A percentile compares a stretch with the other conserved stretches of the same genome.
Evolutionary conservation across 352 stramenopile genomes (phyloP).

Genomic region (Phytophthora quininea): DNA sequence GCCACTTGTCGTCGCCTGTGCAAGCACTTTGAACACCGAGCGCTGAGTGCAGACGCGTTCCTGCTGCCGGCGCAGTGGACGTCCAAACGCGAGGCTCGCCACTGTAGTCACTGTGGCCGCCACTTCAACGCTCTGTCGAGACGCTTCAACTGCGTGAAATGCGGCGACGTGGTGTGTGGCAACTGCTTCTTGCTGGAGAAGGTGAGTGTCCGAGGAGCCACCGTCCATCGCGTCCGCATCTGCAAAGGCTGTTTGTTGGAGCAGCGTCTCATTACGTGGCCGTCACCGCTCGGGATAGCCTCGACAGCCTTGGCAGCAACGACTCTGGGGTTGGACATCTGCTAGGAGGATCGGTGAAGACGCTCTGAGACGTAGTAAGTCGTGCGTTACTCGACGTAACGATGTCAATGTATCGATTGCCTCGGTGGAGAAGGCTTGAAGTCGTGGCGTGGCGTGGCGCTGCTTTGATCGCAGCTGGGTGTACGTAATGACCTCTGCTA

Average conservation of each 20-base stretch:
- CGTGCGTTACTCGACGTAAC: neutral
- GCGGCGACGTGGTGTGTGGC: constrained; percentile 33
- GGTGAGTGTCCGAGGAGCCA: constrained; percentile 45
- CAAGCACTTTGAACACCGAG: constrained; percentile 42
- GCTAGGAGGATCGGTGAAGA: constrained; percentile 8
- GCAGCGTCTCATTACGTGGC: constrained; percentile 16
- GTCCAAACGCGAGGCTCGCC: constrained; percentile 26
- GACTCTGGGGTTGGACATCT: constrained; percentile 29
- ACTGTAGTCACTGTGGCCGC: constrained; percentile 31
- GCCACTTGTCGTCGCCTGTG: constrained; percentile 48
- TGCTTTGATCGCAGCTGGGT: neutral
- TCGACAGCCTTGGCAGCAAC: constrained; percentile 30
- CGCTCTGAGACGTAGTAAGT: neutral
- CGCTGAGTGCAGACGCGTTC: constrained; percentile 46
- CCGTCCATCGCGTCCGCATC: constrained; percentile 38
- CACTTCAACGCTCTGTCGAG: constrained; percentile 37
- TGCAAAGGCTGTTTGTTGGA: constrained; percentile 30
- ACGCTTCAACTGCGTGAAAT: constrained; percentile 35
- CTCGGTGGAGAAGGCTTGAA: neutral
- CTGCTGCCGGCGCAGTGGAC: constrained; percentile 31
- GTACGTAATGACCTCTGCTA: neutral
- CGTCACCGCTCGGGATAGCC: constrained; percentile 18
- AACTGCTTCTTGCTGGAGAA: constrained; percentile 35
- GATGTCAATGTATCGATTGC: neutral
- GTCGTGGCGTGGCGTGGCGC: neutral